Evolutionary conservation across 1,284 basidiomycete genomes (phyloP), one percentile per base, ranked within the genome.

Genomic region (Ganoderma boninense): DNA sequence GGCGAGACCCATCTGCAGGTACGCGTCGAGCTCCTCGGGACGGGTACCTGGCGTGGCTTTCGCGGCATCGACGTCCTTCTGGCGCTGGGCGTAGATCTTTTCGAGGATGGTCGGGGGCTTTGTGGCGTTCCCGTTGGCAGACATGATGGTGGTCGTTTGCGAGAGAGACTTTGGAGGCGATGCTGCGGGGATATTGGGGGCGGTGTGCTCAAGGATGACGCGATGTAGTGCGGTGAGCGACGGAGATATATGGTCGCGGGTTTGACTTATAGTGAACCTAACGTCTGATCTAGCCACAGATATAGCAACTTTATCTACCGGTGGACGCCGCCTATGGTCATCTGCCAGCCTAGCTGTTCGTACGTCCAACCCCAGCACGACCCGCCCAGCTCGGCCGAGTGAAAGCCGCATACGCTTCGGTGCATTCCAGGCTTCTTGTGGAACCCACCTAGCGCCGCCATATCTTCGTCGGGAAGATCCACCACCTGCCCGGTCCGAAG

Each of bases 101-200:
- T 92, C 87, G 8, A 96, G 88, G 72, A 96, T 92, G 11, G 92
- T 94, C 0, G 93, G 91, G 0, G 92, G 86, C 68, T 89, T 90
- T 26, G 83, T 79, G 0, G 61, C 26, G 14, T 32, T 56, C 16
- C 57, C 60, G 7, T 61, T 32, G 32, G 61, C 23, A 14, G 67
- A 60, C 64, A 68, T 66, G 60, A 49, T 62, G 44, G 20, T 60
- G 40, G 65, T 40, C 38, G 38, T 40, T 38, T 40, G 43, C 6
- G 56, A 59, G 62, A 44, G 23, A 46, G 49, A 38, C 38, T 5
- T 5, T 10, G 11, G 38, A 40, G 38, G 38, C 38, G 38, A 40
- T 40, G 46, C 13, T 54, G 32, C 11, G 38, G 23, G 23, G n/a
- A 2, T 64, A 32, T 64, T 46, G 46, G 38, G 29, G 4, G 49